phyloP scores from a whole-genome alignment of 495 filamentous ascomycete species.

The Penicillium ochrochloron region DNA sequence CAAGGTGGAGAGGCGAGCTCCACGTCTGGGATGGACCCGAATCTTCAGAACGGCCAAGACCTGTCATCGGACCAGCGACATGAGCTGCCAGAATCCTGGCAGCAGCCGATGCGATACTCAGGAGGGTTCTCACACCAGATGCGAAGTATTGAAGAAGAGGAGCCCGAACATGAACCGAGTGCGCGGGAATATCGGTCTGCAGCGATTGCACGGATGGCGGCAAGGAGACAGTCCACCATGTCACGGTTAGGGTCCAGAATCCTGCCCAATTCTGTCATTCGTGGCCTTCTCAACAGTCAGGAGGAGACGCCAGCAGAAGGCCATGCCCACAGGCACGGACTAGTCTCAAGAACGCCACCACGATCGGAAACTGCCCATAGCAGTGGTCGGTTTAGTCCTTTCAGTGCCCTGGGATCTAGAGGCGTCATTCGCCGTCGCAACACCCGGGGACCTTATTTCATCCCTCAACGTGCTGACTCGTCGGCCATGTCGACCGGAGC shows the following conservation, averaged over 20 bases:
- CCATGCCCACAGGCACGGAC: slow-evolving; percentile 54
- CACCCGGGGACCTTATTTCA: slow-evolving; percentile 42
- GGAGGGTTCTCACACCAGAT: slow-evolving; percentile 33
- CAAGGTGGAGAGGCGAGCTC: slow-evolving; percentile 31
- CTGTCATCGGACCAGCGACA: slow-evolving; percentile 17
- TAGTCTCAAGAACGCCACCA: slow-evolving; percentile 45
- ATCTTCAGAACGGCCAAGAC: slow-evolving; percentile 25
- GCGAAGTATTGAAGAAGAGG: slow-evolving; percentile 44
- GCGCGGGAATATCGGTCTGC: slow-evolving; percentile 41
- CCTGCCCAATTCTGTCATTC: slow-evolving; percentile 54
- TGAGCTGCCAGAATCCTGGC: slow-evolving; percentile 28
- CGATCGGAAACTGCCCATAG: slow-evolving; percentile 44
- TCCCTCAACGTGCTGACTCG: slow-evolving; percentile 43
- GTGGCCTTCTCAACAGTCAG: slow-evolving; percentile 49
- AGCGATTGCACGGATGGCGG: slow-evolving; percentile 47
- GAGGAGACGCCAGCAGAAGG: slow-evolving; percentile 55
- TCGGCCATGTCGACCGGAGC: slow-evolving; percentile 32
- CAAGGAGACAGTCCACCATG: slow-evolving; percentile 56
- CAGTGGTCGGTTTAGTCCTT: slow-evolving; percentile 50
- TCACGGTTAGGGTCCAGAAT: slow-evolving; percentile 56
- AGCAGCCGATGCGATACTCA: slow-evolving; percentile 23
- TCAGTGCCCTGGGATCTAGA: slow-evolving; percentile 44
- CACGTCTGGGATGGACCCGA: slow-evolving; percentile 27
- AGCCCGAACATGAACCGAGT: slow-evolving; percentile 29
- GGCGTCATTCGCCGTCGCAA: slow-evolving; percentile 48